Percentiles rank a stretch among this genome's conserved stretches.
phyloP scores from a whole-genome alignment of 2,329 filamentous ascomycete genomes.

The Dendrostoma leiphaemia region DNA sequence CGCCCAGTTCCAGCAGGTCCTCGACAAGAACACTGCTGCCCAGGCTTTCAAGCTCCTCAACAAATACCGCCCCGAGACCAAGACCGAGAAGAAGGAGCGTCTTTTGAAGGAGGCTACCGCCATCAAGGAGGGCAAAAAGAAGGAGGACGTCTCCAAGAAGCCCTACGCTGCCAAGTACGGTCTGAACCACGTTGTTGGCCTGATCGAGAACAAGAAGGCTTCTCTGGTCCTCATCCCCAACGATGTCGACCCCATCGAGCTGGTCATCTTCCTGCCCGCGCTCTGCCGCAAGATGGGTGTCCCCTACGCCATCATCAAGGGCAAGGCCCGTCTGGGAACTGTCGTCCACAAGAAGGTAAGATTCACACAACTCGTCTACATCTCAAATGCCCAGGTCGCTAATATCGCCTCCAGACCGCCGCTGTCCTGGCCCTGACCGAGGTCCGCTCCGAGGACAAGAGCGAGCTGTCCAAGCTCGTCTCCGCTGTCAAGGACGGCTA shows the following conservation, averaged over 20 bases:
- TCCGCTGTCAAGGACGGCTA: slow-evolving; percentile 97
- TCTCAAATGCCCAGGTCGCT: neutral
- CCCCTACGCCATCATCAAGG: slow-evolving; percentile 98
- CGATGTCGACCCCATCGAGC: slow-evolving; percentile 99
- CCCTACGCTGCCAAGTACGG: slow-evolving; percentile 99
- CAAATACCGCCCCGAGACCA: slow-evolving; percentile 99
- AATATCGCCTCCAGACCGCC: slow-evolving; percentile 65
- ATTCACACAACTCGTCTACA: neutral
- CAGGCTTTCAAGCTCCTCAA: slow-evolving; percentile 99
- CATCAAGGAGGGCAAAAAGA: slow-evolving; percentile 99
- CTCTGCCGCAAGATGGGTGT: slow-evolving; percentile 99
- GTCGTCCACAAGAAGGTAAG: slow-evolving; percentile 98
- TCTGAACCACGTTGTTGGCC: slow-evolving; percentile 97
- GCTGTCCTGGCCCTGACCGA: slow-evolving; percentile 95
- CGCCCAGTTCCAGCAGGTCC: slow-evolving; percentile 95
- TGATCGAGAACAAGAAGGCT: slow-evolving; percentile 99
- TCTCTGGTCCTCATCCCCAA: slow-evolving; percentile 97
- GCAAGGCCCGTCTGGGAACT: slow-evolving; percentile 97
- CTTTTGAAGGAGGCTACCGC: slow-evolving; percentile 97
- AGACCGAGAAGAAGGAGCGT: slow-evolving; percentile 99
- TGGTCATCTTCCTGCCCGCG: slow-evolving; percentile 98
- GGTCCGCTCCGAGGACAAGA: slow-evolving; percentile 97
- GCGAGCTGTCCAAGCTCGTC: slow-evolving; percentile 94
- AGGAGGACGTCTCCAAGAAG: slow-evolving; percentile 99
- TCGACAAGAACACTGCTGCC: slow-evolving; percentile 94